Percentiles rank a stretch among this genome's conserved stretches.
phyloP scores from a whole-genome alignment of 148 eudicot species.

The Camellia sinensis region DNA sequence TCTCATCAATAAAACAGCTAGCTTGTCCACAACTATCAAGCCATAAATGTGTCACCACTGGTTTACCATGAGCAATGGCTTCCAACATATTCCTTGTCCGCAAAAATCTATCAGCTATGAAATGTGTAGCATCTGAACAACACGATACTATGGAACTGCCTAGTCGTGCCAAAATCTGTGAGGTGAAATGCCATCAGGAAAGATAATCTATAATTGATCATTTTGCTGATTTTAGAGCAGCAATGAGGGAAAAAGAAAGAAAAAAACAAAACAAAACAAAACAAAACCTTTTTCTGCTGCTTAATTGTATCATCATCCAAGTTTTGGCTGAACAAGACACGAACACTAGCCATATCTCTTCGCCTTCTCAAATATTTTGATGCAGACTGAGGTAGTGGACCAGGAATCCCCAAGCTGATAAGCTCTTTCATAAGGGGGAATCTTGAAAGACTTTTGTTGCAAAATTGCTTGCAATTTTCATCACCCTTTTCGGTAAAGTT shows the following conservation, averaged over 20 bases:
- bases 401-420: conserved; percentile 40
- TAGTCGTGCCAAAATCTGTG: conserved; percentile 49
- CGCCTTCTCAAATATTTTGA: conserved; percentile 44
- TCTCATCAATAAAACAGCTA: conserved; percentile 67
- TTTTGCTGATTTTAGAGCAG: background rate
- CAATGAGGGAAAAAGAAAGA: background rate
- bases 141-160: conserved; percentile 50
- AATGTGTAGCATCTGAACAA: conserved; percentile 69
- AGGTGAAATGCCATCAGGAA: background rate
- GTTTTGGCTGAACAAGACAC: conserved; percentile 63
- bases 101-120: conserved; percentile 71
- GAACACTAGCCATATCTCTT: conserved; percentile 40
- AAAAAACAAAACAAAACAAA: background rate
- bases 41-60: conserved; percentile 81
- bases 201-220: background rate
- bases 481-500: conserved; percentile 3
- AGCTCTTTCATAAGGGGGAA: conserved; percentile 58
- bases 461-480: conserved; percentile 20
- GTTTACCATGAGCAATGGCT: conserved; percentile 84
- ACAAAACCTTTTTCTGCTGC: conserved; percentile 59
- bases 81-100: conserved; percentile 91
- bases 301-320: conserved; percentile 35
- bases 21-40: conserved; percentile 84
- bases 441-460: conserved; percentile 25
- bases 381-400: conserved; percentile 38